These are phyloP conservation scores for Penicillium roqueforti DNA, from an alignment of 495 filamentous ascomycete species.

Conservation along the genomic window DNA sequence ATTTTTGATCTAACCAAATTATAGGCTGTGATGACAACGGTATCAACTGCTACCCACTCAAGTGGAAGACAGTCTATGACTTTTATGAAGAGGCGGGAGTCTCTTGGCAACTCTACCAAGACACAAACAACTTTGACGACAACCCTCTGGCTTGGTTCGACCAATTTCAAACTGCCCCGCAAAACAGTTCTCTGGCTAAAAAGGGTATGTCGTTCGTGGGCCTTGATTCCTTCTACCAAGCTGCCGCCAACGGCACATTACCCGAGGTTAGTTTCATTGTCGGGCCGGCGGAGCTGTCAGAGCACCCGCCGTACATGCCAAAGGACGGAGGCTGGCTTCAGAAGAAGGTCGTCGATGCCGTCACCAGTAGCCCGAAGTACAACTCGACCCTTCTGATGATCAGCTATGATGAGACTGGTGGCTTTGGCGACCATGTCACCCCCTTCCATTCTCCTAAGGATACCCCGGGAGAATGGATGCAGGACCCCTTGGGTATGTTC, in stretches of 20 bases:
- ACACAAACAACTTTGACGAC: slow-evolving; percentile 53
- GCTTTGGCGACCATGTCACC: slow-evolving; percentile 52
- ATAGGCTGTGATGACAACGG: slow-evolving; percentile 40
- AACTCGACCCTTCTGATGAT: slow-evolving; percentile 48
- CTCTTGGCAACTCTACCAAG: slow-evolving; percentile 53
- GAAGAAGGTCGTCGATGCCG: slow-evolving; percentile 50
- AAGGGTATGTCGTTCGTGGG: slow-evolving; percentile 44
- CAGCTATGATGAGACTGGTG: slow-evolving; percentile 54
- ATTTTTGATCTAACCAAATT: background rate
- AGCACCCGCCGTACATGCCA: slow-evolving; percentile 51
- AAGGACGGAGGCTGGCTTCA: slow-evolving; percentile 56
- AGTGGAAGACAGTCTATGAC: slow-evolving; percentile 53
- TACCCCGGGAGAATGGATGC: slow-evolving; percentile 53
- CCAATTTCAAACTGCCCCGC: slow-evolving; percentile 47
- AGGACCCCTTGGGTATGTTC: slow-evolving; percentile 46
- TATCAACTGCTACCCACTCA: slow-evolving; percentile 52
- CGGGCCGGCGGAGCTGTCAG: slow-evolving; percentile 48
- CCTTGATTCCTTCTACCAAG: slow-evolving; percentile 47
- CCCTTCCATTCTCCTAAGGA: slow-evolving; percentile 50
- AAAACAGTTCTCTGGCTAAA: slow-evolving; percentile 34
- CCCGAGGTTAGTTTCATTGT: slow-evolving; percentile 52
- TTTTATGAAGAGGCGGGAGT: slow-evolving; percentile 50
- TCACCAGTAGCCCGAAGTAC: slow-evolving; percentile 48
- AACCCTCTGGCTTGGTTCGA: slow-evolving; percentile 52
- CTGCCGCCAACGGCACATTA: slow-evolving; percentile 49